Conservation (phyloP, 345 rosid genomes). For the Camelina neglecta region DNA sequence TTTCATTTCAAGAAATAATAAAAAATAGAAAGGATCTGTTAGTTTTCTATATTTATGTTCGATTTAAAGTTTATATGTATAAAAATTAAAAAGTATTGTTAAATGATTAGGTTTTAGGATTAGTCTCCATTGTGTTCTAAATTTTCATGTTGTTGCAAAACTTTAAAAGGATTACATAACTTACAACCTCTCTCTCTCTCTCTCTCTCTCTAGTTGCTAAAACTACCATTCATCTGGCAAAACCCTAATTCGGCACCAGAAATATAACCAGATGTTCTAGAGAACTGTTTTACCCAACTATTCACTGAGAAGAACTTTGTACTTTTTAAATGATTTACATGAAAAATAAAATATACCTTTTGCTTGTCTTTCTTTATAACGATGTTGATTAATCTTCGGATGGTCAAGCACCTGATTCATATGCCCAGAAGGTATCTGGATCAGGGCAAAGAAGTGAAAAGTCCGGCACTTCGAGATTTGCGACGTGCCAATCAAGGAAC, state of each 20-base stretch:
- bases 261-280: constrained; percentile 26
- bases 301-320: constrained; percentile 14
- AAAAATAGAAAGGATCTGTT: too few relatives aligned
- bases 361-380: not conserved
- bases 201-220: constrained; percentile 36
- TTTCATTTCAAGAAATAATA: too few relatives aligned
- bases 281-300: constrained; percentile 25
- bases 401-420: constrained; percentile 69
- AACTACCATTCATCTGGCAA: constrained; percentile 32
- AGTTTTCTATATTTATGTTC: too few relatives aligned
- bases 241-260: constrained; percentile 20
- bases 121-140: not conserved
- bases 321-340: constrained; percentile 40
- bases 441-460: constrained; percentile 80
- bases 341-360: constrained; percentile 25
- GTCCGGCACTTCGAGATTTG: constrained; percentile 87
- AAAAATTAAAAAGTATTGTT: too few relatives aligned
- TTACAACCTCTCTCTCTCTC: constrained; percentile 10
- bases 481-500: constrained; percentile 88
- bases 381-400: not conserved
- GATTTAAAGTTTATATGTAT: too few relatives aligned
- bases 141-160: constrained; percentile 16
- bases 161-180: constrained; percentile 13
- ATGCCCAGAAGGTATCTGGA: constrained; percentile 92
- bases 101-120: constrained; percentile 1